Evolutionary conservation across 257 asterid species (phyloP).

Genomic region (Solanum sparsipilum): DNA sequence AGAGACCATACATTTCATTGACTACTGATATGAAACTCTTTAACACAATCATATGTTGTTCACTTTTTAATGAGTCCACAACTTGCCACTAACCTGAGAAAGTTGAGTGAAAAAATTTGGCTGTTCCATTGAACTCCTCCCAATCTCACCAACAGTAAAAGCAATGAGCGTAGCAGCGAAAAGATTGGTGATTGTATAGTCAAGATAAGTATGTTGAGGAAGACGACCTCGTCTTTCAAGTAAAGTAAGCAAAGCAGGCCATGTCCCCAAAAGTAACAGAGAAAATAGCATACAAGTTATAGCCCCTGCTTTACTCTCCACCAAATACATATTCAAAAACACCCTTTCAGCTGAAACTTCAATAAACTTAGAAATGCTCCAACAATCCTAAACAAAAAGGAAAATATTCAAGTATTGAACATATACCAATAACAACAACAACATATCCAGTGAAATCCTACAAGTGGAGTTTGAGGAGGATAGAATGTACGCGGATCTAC

Average conservation of each 20-base stretch:
- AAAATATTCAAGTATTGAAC: not conserved
- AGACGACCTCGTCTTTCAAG: slow-evolving; percentile 91
- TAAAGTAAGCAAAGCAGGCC: slow-evolving; percentile 87
- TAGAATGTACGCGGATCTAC: not conserved
- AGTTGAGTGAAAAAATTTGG: slow-evolving; percentile 69
- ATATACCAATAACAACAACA: too few relatives aligned
- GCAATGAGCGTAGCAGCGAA: slow-evolving; percentile 79
- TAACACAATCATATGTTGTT: not conserved
- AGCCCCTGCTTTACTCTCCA: slow-evolving; percentile 94
- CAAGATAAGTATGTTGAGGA: slow-evolving; percentile 93
- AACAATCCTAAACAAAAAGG: slow-evolving; percentile 19
- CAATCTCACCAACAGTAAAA: slow-evolving; percentile 79
- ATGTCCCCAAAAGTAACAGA: slow-evolving; percentile 69
- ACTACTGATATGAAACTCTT: not conserved
- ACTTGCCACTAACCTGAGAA: slow-evolving; percentile 40
- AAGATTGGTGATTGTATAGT: slow-evolving; percentile 74
- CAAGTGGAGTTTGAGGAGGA: too few relatives aligned
- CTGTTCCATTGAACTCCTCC: slow-evolving; percentile 32
- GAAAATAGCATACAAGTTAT: slow-evolving; percentile 77
- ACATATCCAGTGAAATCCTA: not conserved
- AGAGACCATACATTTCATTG: not conserved
- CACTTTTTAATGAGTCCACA: not conserved
- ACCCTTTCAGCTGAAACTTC: slow-evolving; percentile 9
- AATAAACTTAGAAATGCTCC: slow-evolving; percentile 16
- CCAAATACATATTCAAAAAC: slow-evolving; percentile 53